phyloP scores from a whole-genome alignment of 768 basidiomycete genomes.

The Leccinum broughii region DNA sequence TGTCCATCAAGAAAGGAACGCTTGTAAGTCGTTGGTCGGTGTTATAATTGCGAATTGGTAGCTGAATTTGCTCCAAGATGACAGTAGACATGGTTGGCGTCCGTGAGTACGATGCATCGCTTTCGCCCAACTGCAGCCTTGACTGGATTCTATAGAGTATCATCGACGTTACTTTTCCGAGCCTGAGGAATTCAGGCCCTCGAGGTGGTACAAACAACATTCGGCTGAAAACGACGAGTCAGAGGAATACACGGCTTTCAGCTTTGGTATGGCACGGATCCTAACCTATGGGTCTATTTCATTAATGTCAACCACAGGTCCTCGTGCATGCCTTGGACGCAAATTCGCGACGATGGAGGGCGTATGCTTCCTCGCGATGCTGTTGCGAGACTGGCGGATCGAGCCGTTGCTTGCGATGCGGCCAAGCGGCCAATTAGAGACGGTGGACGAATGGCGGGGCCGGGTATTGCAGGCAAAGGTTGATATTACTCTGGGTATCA shows the following conservation, averaged over 20 bases:
- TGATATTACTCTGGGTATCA: conserved; percentile 16
- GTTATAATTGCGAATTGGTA: not conserved
- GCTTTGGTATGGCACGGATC: conserved; percentile 17
- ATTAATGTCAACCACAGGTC: conserved; percentile 34
- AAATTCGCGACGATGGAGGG: conserved; percentile 56
- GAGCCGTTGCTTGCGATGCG: conserved; percentile 40
- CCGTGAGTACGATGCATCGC: conserved; percentile 18
- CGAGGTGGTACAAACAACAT: conserved; percentile 38
- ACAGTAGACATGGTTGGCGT: conserved; percentile 33
- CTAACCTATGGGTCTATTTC: not conserved
- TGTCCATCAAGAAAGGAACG: conserved; percentile 27
- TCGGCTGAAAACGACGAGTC: conserved; percentile 5
- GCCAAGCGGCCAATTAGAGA: conserved; percentile 15
- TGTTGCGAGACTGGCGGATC: conserved; percentile 54
- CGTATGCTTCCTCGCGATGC: conserved; percentile 50
- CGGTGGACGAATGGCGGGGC: conserved; percentile 24
- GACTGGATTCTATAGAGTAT: conserved; percentile 33
- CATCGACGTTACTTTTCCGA: conserved; percentile 38
- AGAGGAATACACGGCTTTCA: conserved; percentile 25
- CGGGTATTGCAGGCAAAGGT: conserved; percentile 23
- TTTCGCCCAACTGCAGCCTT: not conserved
- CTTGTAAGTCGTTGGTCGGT: conserved; percentile 9
- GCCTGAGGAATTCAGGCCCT: conserved; percentile 38
- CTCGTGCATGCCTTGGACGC: conserved; percentile 53
- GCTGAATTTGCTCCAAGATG: conserved; percentile 13